Base-by-base conservation (phyloP, 768 basidiomycete genomes). In the Pleurotus ostreatus region DNA sequence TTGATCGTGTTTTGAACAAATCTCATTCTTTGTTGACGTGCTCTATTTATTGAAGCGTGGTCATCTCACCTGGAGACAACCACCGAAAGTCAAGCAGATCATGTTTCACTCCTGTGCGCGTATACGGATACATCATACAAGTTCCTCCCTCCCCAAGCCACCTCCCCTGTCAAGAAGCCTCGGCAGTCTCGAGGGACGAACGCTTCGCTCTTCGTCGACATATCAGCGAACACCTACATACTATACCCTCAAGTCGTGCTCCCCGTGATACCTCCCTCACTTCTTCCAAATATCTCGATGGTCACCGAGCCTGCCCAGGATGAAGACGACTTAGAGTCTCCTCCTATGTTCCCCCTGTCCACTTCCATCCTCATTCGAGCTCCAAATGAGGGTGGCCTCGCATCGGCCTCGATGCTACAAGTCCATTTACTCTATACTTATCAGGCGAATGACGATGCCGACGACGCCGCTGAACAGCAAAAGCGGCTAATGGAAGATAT, bases 111-210 rank as follows among this genome's bases (percentile, higher is more conserved):
- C 1, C 62, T 85, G 16, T 82, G 80, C 55, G 83, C 83, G 1
- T 83, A 90, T 34, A 74, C 74, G 11, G 78, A 79, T 57, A 73
- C 78, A 5, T 76, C 84, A 1, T 88, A 87, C 83, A 76, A 78
- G 12, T 76, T 90, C 60, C 63, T 83, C 30, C 73, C 74, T 34
- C 62, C 68, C 16, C 67, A 62, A 40, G 49, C 58, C 0, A 60
- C 41, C 11, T 57, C 65, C 9, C 60, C 61, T 23, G 55, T 61
- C 25, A 55, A 62, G 23, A 49, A 59, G 16, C 53, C 38, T 30
- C 65, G 76, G 59, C 63, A 69, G 46, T 56, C 62, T 52, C 59
- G 65, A 56, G 68, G 66, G 57, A 59, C 68, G 57, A 56, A 67
- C 59, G 58, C 67, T 49, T 40, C 49, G 58, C 40, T 74, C 22